phyloP scores from a whole-genome alignment of 495 filamentous ascomycete species.

The Xylaria venustula region DNA sequence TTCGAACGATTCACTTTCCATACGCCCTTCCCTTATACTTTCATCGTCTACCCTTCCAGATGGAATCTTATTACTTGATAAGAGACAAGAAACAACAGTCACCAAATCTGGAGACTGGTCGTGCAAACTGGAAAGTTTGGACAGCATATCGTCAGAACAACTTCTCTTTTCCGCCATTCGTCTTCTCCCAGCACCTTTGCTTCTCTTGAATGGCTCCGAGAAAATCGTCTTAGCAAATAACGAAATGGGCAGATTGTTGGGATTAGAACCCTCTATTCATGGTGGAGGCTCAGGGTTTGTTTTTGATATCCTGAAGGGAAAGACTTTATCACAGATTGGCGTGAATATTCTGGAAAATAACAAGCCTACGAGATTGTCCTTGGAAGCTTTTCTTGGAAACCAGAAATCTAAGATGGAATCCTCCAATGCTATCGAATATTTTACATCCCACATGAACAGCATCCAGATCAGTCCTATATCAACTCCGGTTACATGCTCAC shows the following conservation, averaged over 20 bases:
- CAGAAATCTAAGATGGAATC: not conserved
- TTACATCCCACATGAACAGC: not conserved
- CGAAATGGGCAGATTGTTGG: conserved; percentile 64
- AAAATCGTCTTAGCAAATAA: conserved; percentile 69
- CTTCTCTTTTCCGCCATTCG: not conserved
- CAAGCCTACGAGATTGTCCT: not conserved
- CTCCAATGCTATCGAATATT: not conserved
- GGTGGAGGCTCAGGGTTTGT: not conserved
- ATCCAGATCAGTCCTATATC: not conserved
- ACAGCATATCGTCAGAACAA: not conserved
- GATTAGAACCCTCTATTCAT: conserved; percentile 26
- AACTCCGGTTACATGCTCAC: too few relatives aligned
- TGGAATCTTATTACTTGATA: not conserved
- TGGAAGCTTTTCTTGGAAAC: not conserved
- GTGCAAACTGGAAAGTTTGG: not conserved
- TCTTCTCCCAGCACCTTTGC: not conserved
- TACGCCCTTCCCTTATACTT: too few relatives aligned
- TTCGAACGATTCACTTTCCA: too few relatives aligned
- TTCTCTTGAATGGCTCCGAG: conserved; percentile 47
- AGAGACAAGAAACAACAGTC: not conserved
- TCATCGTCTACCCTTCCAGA: not conserved
- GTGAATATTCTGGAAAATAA: not conserved
- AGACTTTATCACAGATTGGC: not conserved
- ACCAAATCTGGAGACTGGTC: not conserved
- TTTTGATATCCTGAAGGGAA: not conserved